Percentiles rank a stretch among this genome's conserved stretches.
Conservation (phyloP, 208 protist species). For the Vickermania spadyakhi region DNA sequence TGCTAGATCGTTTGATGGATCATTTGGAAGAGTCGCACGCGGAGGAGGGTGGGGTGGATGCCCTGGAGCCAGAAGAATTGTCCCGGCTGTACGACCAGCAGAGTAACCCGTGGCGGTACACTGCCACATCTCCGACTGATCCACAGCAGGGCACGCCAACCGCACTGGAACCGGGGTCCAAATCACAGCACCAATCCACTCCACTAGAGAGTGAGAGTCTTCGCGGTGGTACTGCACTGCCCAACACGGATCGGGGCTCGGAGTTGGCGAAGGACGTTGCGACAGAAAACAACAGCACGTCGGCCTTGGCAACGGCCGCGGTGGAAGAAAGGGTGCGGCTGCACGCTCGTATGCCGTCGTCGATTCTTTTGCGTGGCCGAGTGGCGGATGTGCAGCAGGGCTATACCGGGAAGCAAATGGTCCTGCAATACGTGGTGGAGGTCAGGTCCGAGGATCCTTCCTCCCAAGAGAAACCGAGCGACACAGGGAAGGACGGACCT, state of each 20-base stretch:
- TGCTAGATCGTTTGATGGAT: conserved; percentile 51
- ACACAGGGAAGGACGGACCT: neutral
- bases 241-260: neutral
- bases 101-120: neutral
- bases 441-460: conserved; percentile 1
- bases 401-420: conserved; percentile 7
- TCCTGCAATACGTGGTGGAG: neutral
- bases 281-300: neutral
- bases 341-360: conserved; percentile 9
- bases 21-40: conserved; percentile 41
- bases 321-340: conserved; percentile 26
- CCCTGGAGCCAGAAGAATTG: conserved; percentile 2
- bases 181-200: too few species aligned
- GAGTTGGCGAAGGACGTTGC: conserved; percentile 14
- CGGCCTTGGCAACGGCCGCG: conserved; percentile 11
- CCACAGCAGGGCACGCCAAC: neutral
- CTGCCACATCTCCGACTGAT: neutral
- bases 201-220: neutral
- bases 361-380: neutral
- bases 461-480: neutral
- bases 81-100: conserved; percentile 2
- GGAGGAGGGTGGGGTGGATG: conserved; percentile 7
- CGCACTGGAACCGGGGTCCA: neutral
- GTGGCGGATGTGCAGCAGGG: conserved; percentile 7
- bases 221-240: neutral